A percentile compares a stretch with the other conserved stretches of the same genome.
These are phyloP conservation scores for Hanseniaspora valbyensis DNA, from an alignment of 805 yeast species.

Conservation along the genomic window DNA sequence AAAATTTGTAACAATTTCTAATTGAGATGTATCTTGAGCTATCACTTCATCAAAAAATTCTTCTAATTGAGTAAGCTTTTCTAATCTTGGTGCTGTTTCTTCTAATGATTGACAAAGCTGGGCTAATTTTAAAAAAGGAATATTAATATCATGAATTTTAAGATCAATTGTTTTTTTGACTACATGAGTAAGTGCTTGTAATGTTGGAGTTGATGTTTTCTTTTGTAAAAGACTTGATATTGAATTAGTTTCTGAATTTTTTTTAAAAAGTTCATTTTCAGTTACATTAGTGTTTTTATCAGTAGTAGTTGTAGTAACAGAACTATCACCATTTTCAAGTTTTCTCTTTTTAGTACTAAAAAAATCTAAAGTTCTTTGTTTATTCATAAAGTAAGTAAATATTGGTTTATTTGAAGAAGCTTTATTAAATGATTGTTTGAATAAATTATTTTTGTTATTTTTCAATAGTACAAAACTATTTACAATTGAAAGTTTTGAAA, in stretches of 20 bases:
- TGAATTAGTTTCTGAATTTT: no score
- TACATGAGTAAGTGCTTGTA: no score
- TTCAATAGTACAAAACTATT: not conserved
- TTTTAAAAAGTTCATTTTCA: no score
- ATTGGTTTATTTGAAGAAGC: not conserved
- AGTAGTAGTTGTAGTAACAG: not conserved
- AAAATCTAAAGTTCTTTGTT: conserved; percentile 11
- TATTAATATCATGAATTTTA: not conserved
- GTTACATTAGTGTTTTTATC: no score
- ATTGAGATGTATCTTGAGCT: conserved; percentile 38
- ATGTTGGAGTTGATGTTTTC: no score
- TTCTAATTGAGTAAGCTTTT: conserved; percentile 65
- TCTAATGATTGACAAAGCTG: conserved; percentile 70
- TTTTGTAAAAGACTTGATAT: no score
- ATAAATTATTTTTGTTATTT: not conserved
- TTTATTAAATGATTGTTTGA: not conserved
- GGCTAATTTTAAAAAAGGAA: conserved; percentile 35
- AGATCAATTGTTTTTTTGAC: not conserved
- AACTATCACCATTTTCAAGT: not conserved
- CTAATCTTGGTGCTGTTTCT: conserved; percentile 67
- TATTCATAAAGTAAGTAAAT: conserved; percentile 1
- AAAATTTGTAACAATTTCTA: conserved; percentile 66
- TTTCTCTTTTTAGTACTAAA: conserved; percentile 5
- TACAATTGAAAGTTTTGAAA: no score
- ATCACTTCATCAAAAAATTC: conserved; percentile 60